phyloP scores from a whole-genome alignment of 2,329 filamentous ascomycete genomes.

The Monosporascus sp. region DNA sequence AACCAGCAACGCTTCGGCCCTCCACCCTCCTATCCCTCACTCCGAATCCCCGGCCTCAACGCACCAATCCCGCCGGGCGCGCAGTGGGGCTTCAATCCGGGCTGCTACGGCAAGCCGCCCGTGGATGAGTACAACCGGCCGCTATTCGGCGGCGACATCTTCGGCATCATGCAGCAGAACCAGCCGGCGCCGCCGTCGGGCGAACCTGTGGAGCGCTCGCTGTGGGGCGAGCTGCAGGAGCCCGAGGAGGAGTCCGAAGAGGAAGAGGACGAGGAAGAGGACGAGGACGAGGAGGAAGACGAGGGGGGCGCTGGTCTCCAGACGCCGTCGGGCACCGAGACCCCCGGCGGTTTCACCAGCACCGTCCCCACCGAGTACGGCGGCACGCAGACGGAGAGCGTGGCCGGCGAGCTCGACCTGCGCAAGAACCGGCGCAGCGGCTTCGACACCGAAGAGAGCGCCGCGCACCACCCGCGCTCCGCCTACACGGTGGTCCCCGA shows the following conservation, averaged over 20 bases:
- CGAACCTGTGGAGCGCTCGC: conserved; percentile 77
- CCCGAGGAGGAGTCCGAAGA: conserved; percentile 54
- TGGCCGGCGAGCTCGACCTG: conserved; percentile 83
- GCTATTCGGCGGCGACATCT: conserved; percentile 90
- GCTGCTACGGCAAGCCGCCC: conserved; percentile 93
- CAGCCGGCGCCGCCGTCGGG: conserved; percentile 44
- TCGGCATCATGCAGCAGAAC: conserved; percentile 59
- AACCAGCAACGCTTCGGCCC: conserved; percentile 93
- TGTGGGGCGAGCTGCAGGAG: conserved; percentile 88
- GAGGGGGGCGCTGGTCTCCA: conserved; percentile 62
- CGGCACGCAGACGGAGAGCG: conserved; percentile 60
- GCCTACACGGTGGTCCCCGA: conserved; percentile 90
- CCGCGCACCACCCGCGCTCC: conserved; percentile 56
- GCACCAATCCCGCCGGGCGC: conserved; percentile 85
- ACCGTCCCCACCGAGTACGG: conserved; percentile 74
- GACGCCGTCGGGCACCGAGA: conserved; percentile 73
- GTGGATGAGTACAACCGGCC: conserved; percentile 90
- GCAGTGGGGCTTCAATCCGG: conserved; percentile 91
- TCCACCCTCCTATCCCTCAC: conserved; percentile 89
- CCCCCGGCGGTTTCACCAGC: conserved; percentile 74
- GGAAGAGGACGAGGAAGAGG: conserved; percentile 67
- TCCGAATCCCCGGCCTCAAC: conserved; percentile 92
- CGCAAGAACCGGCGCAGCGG: conserved; percentile 82
- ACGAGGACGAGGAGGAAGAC: conserved; percentile 62
- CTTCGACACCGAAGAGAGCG: conserved; percentile 79